These are phyloP conservation scores for Trichoderma sp. DNA, from an alignment of 2,329 filamentous ascomycete species.

Conservation along the genomic window DNA sequence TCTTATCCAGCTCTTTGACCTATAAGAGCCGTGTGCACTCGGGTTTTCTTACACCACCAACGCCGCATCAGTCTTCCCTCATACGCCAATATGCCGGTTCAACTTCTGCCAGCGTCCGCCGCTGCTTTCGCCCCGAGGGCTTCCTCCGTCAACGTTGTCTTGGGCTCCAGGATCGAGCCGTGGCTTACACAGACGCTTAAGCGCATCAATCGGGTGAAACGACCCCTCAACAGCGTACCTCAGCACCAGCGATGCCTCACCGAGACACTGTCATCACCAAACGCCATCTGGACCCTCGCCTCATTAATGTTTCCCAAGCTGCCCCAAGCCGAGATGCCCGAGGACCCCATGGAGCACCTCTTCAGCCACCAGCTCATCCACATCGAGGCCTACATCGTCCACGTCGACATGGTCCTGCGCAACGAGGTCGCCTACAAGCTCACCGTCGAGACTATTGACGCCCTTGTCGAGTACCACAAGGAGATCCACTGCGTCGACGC, in stretches of 20 bases:
- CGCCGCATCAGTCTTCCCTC: neutral
- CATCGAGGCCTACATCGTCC: conserved; percentile 95
- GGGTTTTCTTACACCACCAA: neutral
- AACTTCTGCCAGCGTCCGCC: conserved; percentile 91
- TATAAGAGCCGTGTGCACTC: neutral
- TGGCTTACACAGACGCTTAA: conserved; percentile 98
- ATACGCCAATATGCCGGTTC: conserved; percentile 70
- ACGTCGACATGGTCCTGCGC: conserved; percentile 97
- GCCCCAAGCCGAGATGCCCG: conserved; percentile 79
- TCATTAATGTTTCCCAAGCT: conserved; percentile 92
- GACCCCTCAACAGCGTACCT: conserved; percentile 92
- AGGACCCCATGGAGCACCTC: conserved; percentile 82
- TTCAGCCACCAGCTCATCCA: conserved; percentile 94
- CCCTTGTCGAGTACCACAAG: conserved; percentile 93
- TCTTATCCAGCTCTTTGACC: neutral
- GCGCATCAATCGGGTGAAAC: conserved; percentile 94
- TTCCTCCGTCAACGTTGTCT: conserved; percentile 90
- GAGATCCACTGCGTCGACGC: conserved; percentile 91
- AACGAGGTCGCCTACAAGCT: conserved; percentile 99
- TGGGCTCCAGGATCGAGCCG: conserved; percentile 88
- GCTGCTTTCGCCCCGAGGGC: conserved; percentile 91
- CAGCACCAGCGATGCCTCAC: conserved; percentile 96
- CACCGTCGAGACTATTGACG: conserved; percentile 89
- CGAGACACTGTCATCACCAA: conserved; percentile 84
- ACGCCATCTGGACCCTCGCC: conserved; percentile 92